Evolutionary conservation across 1,139 yeast species (phyloP).

Genomic region (Geotrichum macrosporum): DNA sequence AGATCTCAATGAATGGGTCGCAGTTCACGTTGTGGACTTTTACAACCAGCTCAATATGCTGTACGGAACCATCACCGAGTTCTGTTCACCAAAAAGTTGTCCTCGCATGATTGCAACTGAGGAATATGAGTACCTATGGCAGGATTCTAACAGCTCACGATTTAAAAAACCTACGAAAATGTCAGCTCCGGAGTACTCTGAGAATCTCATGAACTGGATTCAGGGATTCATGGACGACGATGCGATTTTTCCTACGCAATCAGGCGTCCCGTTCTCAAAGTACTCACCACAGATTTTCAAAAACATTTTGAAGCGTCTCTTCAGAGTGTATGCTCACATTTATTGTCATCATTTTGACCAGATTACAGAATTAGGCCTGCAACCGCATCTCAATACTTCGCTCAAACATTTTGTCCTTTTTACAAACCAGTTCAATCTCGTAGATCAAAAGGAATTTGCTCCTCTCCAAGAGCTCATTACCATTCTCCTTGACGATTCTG

Average conservation of each 20-base stretch:
- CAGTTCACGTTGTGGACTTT: conserved; percentile 72
- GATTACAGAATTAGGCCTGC: conserved; percentile 49
- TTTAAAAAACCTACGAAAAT: conserved; percentile 61
- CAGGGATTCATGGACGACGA: conserved; percentile 88
- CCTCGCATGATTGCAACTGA: conserved; percentile 97
- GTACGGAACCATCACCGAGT: conserved; percentile 92
- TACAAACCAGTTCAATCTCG: conserved; percentile 73
- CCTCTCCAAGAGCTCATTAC: conserved; percentile 84
- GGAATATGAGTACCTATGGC: conserved; percentile 96
- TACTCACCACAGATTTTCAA: conserved; percentile 59
- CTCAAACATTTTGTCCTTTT: conserved; percentile 90
- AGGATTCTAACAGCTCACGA: conserved; percentile 49
- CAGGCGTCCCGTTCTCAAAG: conserved; percentile 70
- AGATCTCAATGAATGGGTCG: conserved; percentile 89
- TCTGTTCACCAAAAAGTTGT: conserved; percentile 87
- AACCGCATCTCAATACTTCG: conserved; percentile 74
- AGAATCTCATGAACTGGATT: conserved; percentile 89
- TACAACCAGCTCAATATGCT: conserved; percentile 95
- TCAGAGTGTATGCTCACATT: conserved; percentile 95
- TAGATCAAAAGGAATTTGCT: conserved; percentile 79
- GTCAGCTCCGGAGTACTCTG: conserved; percentile 93
- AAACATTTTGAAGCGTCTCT: conserved; percentile 82
- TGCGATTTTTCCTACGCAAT: conserved; percentile 78
- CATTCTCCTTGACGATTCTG: conserved; percentile 48
- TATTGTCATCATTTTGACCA: conserved; percentile 97